Evolutionary conservation across 345 rosid species (phyloP).

Genomic region (Trapa incisa): DNA sequence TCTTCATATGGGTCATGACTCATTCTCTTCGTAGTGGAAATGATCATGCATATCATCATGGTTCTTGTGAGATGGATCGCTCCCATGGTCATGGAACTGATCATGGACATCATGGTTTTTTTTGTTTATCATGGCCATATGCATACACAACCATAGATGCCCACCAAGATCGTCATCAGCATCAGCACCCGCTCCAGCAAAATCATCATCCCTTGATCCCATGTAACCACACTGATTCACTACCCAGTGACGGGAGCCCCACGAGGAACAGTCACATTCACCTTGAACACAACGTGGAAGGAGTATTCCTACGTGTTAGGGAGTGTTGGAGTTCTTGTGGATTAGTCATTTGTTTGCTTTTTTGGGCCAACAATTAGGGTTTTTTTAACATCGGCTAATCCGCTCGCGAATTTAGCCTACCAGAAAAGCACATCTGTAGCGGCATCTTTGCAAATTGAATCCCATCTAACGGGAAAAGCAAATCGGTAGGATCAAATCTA

Average conservation of each 20-base stretch:
- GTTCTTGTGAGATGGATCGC: conserved; percentile 8
- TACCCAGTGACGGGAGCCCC: conserved; percentile 4
- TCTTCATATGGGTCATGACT: conserved; percentile 5
- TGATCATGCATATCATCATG: conserved; percentile 6
- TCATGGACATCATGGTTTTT: conserved; percentile 8
- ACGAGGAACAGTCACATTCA: conserved; percentile 31
- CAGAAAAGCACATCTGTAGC: too few species aligned
- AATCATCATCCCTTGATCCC: conserved; percentile 7
- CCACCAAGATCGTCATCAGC: not conserved
- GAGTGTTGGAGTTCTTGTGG: conserved; percentile 51
- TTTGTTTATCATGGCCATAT: conserved; percentile 6
- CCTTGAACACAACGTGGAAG: conserved; percentile 98
- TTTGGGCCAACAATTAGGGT: too few species aligned
- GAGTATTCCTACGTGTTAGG: conserved; percentile 89
- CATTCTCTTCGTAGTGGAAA: conserved; percentile 2
- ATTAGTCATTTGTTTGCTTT: too few species aligned
- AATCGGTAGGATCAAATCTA: too few species aligned
- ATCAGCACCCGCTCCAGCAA: not conserved
- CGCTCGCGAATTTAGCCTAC: too few species aligned
- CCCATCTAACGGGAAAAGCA: too few species aligned
- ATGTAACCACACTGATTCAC: not conserved
- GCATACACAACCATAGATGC: not conserved
- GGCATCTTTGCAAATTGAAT: too few species aligned
- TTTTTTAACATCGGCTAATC: too few species aligned
- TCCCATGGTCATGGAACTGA: conserved; percentile 4